Percentiles rank a stretch among this genome's conserved stretches.
phyloP scores from a whole-genome alignment of 768 basidiomycete species.

The Lentinula edodes region DNA sequence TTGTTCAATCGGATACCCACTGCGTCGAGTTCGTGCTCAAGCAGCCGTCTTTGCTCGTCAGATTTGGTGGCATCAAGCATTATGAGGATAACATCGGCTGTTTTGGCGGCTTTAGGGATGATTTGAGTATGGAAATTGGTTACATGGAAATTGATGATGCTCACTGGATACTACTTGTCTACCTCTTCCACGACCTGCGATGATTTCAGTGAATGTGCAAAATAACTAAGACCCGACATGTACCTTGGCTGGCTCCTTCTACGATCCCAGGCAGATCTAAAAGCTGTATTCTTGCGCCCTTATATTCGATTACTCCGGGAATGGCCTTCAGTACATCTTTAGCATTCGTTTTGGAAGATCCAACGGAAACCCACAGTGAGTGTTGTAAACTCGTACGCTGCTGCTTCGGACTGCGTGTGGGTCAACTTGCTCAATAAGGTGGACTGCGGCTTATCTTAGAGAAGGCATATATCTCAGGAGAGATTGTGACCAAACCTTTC shows the following conservation, averaged over 20 bases:
- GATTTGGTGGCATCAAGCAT: constrained; percentile 94
- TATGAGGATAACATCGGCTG: constrained; percentile 87
- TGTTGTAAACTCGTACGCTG: constrained; percentile 95
- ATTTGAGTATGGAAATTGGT: background rate
- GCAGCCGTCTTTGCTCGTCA: constrained; percentile 80
- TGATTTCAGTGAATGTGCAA: background rate
- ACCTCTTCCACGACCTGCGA: constrained; percentile 76
- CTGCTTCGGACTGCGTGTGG: constrained; percentile 81
- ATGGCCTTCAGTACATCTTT: constrained; percentile 57
- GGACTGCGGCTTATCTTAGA: constrained; percentile 42
- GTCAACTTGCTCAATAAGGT: constrained; percentile 91
- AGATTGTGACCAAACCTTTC: constrained; percentile 48
- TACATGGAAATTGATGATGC: constrained; percentile 12
- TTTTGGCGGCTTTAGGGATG: constrained; percentile 60
- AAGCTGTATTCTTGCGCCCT: constrained; percentile 88
- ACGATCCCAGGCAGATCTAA: constrained; percentile 96
- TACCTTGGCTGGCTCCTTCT: constrained; percentile 82
- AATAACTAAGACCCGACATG: background rate
- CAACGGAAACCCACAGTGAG: constrained; percentile 51
- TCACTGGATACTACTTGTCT: constrained; percentile 92
- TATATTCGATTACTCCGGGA: constrained; percentile 94
- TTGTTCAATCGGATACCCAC: constrained; percentile 96
- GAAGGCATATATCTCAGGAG: background rate
- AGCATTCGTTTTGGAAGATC: background rate
- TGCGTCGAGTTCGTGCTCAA: constrained; percentile 93